Percentiles rank a stretch among this genome's conserved stretches.
Conservation (phyloP, 768 basidiomycete genomes). For the Exidia glandulosa region DNA sequence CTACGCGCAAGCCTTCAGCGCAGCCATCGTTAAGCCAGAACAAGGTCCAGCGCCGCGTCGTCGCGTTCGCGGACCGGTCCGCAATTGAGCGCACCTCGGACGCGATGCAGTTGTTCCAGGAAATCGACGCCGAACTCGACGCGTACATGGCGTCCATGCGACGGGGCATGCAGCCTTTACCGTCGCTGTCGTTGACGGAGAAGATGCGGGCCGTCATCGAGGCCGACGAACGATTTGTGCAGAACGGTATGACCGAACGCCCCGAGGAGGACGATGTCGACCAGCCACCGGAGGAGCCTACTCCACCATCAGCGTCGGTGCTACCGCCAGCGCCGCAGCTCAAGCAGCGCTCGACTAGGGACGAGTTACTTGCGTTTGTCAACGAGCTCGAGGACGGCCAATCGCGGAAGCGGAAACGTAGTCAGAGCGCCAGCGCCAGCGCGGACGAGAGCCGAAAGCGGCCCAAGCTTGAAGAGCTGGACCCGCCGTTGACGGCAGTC, state of each 20-base stretch:
- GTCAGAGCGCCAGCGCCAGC: neutral
- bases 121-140: slow-evolving; percentile 46
- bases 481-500: too few species aligned
- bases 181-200: neutral
- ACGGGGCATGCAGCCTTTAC: neutral
- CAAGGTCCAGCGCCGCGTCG: slow-evolving; percentile 23
- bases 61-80: slow-evolving; percentile 51
- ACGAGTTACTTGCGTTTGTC: neutral
- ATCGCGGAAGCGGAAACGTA: neutral
- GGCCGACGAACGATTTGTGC: neutral
- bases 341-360: neutral
- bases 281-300: neutral
- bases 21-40: slow-evolving; percentile 13
- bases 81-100: slow-evolving; percentile 60
- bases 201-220: neutral
- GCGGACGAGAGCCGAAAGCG: neutral
- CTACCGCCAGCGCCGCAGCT: neutral
- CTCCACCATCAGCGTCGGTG: neutral
- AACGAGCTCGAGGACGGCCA: neutral
- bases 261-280: neutral
- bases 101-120: slow-evolving; percentile 59
- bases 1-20: slow-evolving; percentile 6
- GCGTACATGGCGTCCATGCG: slow-evolving; percentile 8
- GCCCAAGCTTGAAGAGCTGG: neutral
- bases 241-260: neutral